phyloP scores from a whole-genome alignment of 768 basidiomycete species.

The Hericium rajendrae region DNA sequence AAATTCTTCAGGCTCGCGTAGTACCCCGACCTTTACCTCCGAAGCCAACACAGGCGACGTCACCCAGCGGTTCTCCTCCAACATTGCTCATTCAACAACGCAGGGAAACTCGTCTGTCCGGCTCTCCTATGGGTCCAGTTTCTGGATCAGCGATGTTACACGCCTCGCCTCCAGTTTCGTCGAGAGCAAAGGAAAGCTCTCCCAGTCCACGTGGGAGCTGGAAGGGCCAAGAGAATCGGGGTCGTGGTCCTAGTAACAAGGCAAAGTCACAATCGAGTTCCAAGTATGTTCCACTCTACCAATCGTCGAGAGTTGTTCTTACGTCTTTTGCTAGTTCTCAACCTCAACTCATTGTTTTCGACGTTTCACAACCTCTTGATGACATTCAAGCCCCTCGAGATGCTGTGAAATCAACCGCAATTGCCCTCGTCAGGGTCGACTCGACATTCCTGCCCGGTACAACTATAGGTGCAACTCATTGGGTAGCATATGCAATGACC shows the following conservation, averaged over 20 bases:
- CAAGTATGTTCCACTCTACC: slow-evolving; percentile 28
- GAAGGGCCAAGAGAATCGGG: slow-evolving; percentile 27
- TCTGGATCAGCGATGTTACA: slow-evolving; percentile 21
- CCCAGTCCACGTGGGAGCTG: slow-evolving; percentile 46
- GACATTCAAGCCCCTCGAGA: slow-evolving; percentile 71
- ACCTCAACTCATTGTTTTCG: slow-evolving; percentile 61
- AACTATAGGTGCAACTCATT: slow-evolving; percentile 84
- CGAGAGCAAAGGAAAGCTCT: slow-evolving; percentile 60
- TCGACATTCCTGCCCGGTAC: slow-evolving; percentile 76
- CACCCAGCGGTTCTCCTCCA: slow-evolving; percentile 60
- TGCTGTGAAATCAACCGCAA: slow-evolving; percentile 80
- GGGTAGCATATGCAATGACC: slow-evolving; percentile 92
- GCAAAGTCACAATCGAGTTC: slow-evolving; percentile 46
- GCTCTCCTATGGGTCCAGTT: slow-evolving; percentile 35
- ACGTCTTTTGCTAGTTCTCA: slow-evolving; percentile 34
- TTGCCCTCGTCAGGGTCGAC: slow-evolving; percentile 82
- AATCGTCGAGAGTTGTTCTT: neutral
- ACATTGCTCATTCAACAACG: slow-evolving; percentile 41
- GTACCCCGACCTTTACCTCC: slow-evolving; percentile 57
- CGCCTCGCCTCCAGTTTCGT: slow-evolving; percentile 24
- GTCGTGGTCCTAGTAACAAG: slow-evolving; percentile 32
- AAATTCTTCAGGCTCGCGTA: slow-evolving; percentile 29
- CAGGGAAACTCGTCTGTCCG: slow-evolving; percentile 38
- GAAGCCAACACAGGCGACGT: slow-evolving; percentile 39
- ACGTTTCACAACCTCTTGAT: slow-evolving; percentile 62